Conservation (phyloP, 352 stramenopile species). For the Phytophthora pisi region DNA sequence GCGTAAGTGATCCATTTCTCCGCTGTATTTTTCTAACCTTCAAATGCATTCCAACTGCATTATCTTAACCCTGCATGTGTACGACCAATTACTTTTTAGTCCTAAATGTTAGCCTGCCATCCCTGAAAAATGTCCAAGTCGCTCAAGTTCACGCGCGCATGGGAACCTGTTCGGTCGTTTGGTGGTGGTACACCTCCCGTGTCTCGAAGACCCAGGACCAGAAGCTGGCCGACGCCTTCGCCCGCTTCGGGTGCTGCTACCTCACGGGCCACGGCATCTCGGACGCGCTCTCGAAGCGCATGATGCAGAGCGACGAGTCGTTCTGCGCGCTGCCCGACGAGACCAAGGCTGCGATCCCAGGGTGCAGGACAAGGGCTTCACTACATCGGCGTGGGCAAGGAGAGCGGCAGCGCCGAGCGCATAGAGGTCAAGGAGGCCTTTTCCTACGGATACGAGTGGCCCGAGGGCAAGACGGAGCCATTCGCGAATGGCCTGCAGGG, state of each 20-base stretch:
- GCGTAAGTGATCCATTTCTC: too few species aligned
- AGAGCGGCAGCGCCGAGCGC: constrained; percentile 77
- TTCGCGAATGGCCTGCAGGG: constrained; percentile 74
- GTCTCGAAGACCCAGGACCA: constrained; percentile 25
- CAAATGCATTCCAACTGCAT: too few species aligned
- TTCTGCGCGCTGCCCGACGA: constrained; percentile 64
- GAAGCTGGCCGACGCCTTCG: constrained; percentile 62
- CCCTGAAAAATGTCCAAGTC: too few species aligned
- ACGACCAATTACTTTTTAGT: too few species aligned
- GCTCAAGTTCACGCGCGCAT: too few species aligned
- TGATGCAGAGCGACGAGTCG: constrained; percentile 58
- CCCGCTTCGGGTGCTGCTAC: constrained; percentile 80
- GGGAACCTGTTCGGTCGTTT: too few species aligned
- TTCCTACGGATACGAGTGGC: constrained; percentile 85
- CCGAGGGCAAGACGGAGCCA: not conserved
- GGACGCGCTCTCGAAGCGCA: constrained; percentile 44
- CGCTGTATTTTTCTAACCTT: too few species aligned
- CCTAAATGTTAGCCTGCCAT: too few species aligned
- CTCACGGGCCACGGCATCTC: constrained; percentile 69
- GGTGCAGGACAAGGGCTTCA: constrained; percentile 74
- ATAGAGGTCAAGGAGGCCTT: constrained; percentile 87
- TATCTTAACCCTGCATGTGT: too few species aligned
- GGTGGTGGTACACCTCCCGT: too few species aligned
- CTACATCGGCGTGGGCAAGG: constrained; percentile 82
- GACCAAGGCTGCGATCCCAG: constrained; percentile 61